These are phyloP conservation scores for Noccaea bulbosa DNA, from an alignment of 345 rosid genomes.

Conservation along the genomic window DNA sequence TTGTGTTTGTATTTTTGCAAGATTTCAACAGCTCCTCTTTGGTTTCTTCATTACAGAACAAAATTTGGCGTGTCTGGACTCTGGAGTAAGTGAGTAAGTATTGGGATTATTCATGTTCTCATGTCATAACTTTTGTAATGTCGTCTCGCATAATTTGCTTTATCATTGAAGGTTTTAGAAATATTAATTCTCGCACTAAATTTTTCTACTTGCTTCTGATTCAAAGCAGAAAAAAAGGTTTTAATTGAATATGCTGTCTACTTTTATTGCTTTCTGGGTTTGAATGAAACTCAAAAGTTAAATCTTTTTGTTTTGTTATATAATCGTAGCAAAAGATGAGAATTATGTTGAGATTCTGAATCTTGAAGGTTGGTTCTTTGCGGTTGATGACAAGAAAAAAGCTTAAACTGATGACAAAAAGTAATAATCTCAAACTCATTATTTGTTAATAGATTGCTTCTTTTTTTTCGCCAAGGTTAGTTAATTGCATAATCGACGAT, in stretches of 20 bases:
- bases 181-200: not conserved
- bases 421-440: slow-evolving; percentile 12
- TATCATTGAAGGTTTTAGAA: not conserved
- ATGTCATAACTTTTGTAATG: not conserved
- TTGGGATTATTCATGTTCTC: slow-evolving; percentile 29
- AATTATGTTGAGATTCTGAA: slow-evolving; percentile 35
- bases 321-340: not conserved
- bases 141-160: slow-evolving; percentile 32
- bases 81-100: slow-evolving; percentile 29
- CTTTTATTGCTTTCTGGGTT: slow-evolving; percentile 16
- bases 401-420: slow-evolving; percentile 13
- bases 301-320: not conserved
- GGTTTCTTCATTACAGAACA: slow-evolving; percentile 28
- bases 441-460: slow-evolving; percentile 5
- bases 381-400: slow-evolving; percentile 22
- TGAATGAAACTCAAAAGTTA: not conserved
- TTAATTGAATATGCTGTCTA: slow-evolving; percentile 8
- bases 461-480: not conserved
- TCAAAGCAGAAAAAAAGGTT: not conserved
- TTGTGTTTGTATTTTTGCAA: slow-evolving; percentile 30
- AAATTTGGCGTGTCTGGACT: slow-evolving; percentile 7
- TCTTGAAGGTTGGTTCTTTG: slow-evolving; percentile 33
- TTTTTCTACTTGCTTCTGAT: not conserved
- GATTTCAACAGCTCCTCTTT: slow-evolving; percentile 34
- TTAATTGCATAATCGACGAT: slow-evolving; percentile 3